phyloP scores from a whole-genome alignment of 2,329 filamentous ascomycete species.

The Fusarium sp. region DNA sequence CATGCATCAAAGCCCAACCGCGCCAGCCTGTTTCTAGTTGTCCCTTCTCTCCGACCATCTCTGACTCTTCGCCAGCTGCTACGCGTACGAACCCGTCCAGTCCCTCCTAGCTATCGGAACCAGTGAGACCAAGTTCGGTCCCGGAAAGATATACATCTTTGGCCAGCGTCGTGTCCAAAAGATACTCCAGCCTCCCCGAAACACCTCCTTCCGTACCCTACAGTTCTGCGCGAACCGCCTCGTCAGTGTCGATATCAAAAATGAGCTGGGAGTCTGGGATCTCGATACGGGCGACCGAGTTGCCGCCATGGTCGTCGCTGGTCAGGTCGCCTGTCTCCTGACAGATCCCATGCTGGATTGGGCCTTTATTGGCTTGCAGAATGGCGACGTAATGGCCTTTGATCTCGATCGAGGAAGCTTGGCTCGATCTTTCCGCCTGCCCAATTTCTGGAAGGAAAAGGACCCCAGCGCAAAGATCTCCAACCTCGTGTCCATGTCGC shows the following conservation, averaged over 20 bases:
- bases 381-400: slow-evolving; percentile 89
- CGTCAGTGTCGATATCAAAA: slow-evolving; percentile 84
- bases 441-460: slow-evolving; percentile 85
- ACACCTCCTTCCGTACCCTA: slow-evolving; percentile 79
- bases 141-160: slow-evolving; percentile 89
- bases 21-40: slow-evolving; percentile 15
- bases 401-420: slow-evolving; percentile 86
- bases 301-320: slow-evolving; percentile 80
- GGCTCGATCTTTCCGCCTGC: slow-evolving; percentile 78
- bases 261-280: slow-evolving; percentile 87
- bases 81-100: slow-evolving; percentile 94
- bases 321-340: slow-evolving; percentile 77
- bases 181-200: slow-evolving; percentile 76
- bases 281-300: slow-evolving; percentile 76
- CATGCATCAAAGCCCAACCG: slow-evolving; percentile 9
- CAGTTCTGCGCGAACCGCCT: slow-evolving; percentile 91
- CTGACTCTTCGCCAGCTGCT: slow-evolving; percentile 63
- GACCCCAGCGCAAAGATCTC: slow-evolving; percentile 72
- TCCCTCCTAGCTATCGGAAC: slow-evolving; percentile 94
- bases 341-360: slow-evolving; percentile 95
- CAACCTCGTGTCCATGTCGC: slow-evolving; percentile 79
- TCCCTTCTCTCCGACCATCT: slow-evolving; percentile 5
- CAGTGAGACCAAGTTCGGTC: slow-evolving; percentile 85
- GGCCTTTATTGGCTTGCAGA: slow-evolving; percentile 85
- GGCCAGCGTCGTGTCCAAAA: slow-evolving; percentile 85